A percentile compares a stretch with the other conserved stretches of the same genome.
Evolutionary conservation across 139 green algal species (phyloP).

Genomic region (Trebouxia sp.): DNA sequence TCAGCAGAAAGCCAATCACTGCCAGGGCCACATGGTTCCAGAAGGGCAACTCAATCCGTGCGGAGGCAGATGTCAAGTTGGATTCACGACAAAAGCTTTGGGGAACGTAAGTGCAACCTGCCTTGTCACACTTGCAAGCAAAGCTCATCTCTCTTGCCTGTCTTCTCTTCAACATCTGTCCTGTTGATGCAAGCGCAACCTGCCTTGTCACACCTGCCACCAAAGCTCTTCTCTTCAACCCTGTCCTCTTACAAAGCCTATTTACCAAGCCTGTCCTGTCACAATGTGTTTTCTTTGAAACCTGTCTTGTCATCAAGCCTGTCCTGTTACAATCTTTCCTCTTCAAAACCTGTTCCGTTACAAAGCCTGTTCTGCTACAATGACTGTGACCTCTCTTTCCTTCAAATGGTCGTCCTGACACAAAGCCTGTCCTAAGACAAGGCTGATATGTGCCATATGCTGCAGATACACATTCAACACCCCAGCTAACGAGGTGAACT

Average conservation of each 20-base stretch:
- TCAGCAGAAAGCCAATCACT: slow-evolving; percentile 21
- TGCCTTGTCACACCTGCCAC: background rate
- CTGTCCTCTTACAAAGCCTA: too few species aligned
- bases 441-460: background rate
- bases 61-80: slow-evolving; percentile 33
- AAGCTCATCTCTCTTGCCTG: background rate
- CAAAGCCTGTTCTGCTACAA: background rate
- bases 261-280: too few species aligned
- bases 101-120: slow-evolving; percentile 31
- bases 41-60: slow-evolving; percentile 32
- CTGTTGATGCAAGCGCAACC: background rate
- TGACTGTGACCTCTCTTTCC: background rate
- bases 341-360: background rate
- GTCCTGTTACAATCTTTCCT: too few species aligned
- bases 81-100: slow-evolving; percentile 33
- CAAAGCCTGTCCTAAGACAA: background rate
- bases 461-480: slow-evolving; percentile 41
- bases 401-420: background rate
- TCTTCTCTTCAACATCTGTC: background rate
- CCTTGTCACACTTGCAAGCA: background rate
- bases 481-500: slow-evolving; percentile 25
- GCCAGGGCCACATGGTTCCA: slow-evolving; percentile 38
- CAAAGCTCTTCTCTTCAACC: too few species aligned
- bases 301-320: too few species aligned
- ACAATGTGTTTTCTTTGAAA: too few species aligned